A percentile compares a stretch with the other conserved stretches of the same genome.
These are phyloP conservation scores for Coprinopsis cinerea DNA, from an alignment of 768 basidiomycete genomes.

Conservation along the genomic window DNA sequence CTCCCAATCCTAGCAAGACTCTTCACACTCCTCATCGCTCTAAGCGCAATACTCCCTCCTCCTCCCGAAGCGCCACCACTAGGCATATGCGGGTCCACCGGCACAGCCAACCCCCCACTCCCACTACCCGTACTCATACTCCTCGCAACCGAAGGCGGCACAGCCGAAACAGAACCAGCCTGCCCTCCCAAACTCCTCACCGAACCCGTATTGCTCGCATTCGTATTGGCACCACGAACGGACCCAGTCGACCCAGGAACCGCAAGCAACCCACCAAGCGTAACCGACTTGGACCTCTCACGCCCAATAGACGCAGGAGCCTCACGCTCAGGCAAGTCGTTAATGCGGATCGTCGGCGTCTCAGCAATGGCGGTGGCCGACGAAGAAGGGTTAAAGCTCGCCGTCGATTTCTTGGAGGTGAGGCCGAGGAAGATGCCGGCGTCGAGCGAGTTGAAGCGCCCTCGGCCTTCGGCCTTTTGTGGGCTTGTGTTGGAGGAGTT, in stretches of 20 bases:
- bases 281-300: slow-evolving; percentile 3
- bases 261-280: not conserved
- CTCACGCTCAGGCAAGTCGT: slow-evolving; percentile 8
- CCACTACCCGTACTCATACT: too few relatives aligned
- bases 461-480: slow-evolving; percentile 29
- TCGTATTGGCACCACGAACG: not conserved
- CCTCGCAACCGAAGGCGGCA: too few relatives aligned
- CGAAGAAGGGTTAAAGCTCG: not conserved
- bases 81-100: not conserved
- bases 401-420: slow-evolving; percentile 25
- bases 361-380: not conserved
- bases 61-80: slow-evolving; percentile 2
- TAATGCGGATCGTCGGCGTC: not conserved
- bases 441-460: slow-evolving; percentile 63
- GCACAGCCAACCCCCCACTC: not conserved
- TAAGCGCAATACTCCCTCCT: slow-evolving; percentile 51
- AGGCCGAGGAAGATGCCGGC: slow-evolving; percentile 29
- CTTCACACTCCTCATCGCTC: slow-evolving; percentile 73
- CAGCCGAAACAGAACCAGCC: not conserved
- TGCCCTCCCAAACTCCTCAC: not conserved
- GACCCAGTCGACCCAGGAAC: not conserved
- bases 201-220: not conserved
- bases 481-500: not conserved
- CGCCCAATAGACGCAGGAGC: not conserved
- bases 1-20: slow-evolving; percentile 67